phyloP scores from a whole-genome alignment of 139 green algal genomes.

The Chlorella vulgaris region DNA sequence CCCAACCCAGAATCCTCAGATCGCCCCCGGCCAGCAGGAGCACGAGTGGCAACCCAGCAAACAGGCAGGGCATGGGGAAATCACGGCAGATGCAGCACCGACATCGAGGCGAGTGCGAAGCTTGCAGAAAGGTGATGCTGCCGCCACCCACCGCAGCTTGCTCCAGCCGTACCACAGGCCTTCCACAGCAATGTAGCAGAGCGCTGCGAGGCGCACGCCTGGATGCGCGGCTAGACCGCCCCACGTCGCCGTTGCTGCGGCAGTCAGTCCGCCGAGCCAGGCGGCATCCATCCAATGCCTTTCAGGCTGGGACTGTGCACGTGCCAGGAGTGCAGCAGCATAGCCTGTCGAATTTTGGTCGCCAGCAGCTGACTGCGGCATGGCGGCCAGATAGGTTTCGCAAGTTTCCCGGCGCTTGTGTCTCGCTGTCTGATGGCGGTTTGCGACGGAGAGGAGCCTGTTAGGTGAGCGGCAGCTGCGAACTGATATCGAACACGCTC shows the following conservation, averaged over 20 bases:
- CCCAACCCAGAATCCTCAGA: too few relatives aligned
- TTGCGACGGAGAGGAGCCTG: too few relatives aligned
- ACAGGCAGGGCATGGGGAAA: background rate
- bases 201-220: background rate
- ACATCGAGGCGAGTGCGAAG: background rate
- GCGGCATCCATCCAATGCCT: background rate
- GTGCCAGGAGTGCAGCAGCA: background rate
- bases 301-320: background rate
- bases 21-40: too few relatives aligned
- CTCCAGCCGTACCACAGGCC: background rate
- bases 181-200: background rate
- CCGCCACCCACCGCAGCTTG: slow-evolving; percentile 6
- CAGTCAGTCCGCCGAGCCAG: background rate
- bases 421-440: too few relatives aligned
- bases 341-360: too few relatives aligned
- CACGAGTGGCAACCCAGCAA: too few relatives aligned
- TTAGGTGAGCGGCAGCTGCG: too few relatives aligned
- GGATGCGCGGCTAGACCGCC: background rate
- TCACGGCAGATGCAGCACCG: background rate
- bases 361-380: background rate
- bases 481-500: too few relatives aligned
- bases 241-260: background rate
- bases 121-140: background rate
- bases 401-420: too few relatives aligned
- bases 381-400: background rate